A percentile compares a stretch with the other conserved stretches of the same genome.
These are phyloP conservation scores for Metschnikowia chrysomelidarum DNA, from an alignment of 805 yeast species.

Conservation along the genomic window DNA sequence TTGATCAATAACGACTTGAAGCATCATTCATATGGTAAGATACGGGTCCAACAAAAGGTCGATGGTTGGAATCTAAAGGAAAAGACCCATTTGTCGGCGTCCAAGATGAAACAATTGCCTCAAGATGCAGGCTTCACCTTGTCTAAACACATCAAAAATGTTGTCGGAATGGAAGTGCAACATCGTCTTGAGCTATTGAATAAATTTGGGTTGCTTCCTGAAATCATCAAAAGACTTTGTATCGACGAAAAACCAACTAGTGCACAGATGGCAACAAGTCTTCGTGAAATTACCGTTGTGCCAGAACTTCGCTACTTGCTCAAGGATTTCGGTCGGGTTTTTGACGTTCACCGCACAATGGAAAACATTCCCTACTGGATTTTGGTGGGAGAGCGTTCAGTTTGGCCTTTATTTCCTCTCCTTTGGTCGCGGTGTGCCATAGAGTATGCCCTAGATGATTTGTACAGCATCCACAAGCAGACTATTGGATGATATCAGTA, in stretches of 20 bases:
- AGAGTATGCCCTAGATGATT: slow-evolving; percentile 83
- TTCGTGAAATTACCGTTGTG: slow-evolving; percentile 82
- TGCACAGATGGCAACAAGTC: slow-evolving; percentile 60
- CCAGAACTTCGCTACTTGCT: slow-evolving; percentile 77
- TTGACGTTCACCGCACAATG: slow-evolving; percentile 68
- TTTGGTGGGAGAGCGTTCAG: slow-evolving; percentile 83
- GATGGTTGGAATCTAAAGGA: slow-evolving; percentile 10
- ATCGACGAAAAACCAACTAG: slow-evolving; percentile 78
- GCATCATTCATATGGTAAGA: slow-evolving; percentile 48
- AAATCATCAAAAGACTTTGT: slow-evolving; percentile 67
- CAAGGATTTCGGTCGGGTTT: slow-evolving; percentile 67
- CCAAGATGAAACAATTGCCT: slow-evolving; percentile 26
- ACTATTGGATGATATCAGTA: too few species aligned
- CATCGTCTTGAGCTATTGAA: slow-evolving; percentile 82
- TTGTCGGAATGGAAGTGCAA: slow-evolving; percentile 73
- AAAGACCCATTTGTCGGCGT: slow-evolving; percentile 11
- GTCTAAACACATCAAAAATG: slow-evolving; percentile 43
- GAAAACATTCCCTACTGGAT: slow-evolving; percentile 89
- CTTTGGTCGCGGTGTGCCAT: slow-evolving; percentile 86
- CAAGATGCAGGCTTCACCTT: slow-evolving; percentile 34
- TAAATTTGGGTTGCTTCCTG: slow-evolving; percentile 70
- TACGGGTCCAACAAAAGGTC: slow-evolving; percentile 21
- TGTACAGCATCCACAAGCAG: slow-evolving; percentile 47
- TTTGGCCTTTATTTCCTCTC: slow-evolving; percentile 87
- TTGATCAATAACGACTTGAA: slow-evolving; percentile 78